Percentiles rank a stretch among this genome's conserved stretches.
Evolutionary conservation across 1,284 basidiomycete genomes (phyloP).

Genomic region (Coniferiporia weirii): DNA sequence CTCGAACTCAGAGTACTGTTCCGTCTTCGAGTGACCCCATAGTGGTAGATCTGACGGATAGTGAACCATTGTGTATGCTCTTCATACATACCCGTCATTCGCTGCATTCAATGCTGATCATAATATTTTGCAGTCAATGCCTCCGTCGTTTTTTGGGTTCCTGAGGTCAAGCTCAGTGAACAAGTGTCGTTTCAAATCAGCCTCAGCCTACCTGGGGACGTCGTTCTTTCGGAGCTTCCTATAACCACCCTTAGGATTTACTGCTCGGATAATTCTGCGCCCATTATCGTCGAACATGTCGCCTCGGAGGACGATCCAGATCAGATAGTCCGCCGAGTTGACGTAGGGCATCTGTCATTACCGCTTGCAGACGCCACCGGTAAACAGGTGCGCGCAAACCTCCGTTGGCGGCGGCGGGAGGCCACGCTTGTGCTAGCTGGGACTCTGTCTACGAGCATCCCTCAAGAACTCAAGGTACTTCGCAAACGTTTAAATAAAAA

Average conservation of each 20-base stretch:
- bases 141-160: constrained; percentile 63
- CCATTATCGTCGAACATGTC: constrained; percentile 45
- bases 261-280: constrained; percentile 42
- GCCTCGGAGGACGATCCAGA: constrained; percentile 14
- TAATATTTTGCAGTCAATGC: constrained; percentile 48
- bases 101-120: not conserved
- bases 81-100: not conserved
- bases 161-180: constrained; percentile 56
- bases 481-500: not conserved
- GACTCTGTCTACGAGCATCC: constrained; percentile 42
- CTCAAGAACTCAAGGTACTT: constrained; percentile 45
- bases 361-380: constrained; percentile 22
- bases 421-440: constrained; percentile 52
- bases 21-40: constrained; percentile 54
- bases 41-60: constrained; percentile 57
- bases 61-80: constrained; percentile 55
- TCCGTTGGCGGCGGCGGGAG: constrained; percentile 60
- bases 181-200: constrained; percentile 67
- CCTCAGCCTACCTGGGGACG: constrained; percentile 43
- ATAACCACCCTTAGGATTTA: constrained; percentile 54
- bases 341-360: constrained; percentile 13
- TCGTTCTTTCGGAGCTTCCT: constrained; percentile 48
- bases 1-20: constrained; percentile 53
- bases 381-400: constrained; percentile 31
- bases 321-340: constrained; percentile 34